phyloP scores from a whole-genome alignment of 169 alveolate species.

The Pseudocohnilembus persalinus region DNA sequence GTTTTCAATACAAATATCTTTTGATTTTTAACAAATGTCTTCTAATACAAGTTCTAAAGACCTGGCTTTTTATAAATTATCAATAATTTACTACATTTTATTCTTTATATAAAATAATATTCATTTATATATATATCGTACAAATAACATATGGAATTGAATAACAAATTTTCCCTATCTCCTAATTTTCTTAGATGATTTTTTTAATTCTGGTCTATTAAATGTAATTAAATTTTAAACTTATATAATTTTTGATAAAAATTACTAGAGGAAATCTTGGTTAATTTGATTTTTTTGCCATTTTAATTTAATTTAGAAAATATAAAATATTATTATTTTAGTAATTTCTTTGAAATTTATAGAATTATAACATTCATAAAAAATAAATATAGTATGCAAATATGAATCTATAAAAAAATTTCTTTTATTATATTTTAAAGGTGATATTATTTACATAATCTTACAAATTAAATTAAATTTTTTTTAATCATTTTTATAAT shows the following conservation, averaged over 20 bases:
- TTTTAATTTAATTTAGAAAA: not conserved
- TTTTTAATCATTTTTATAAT: too few relatives aligned
- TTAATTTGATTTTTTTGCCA: not conserved
- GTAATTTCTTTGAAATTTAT: too few relatives aligned
- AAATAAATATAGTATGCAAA: too few relatives aligned
- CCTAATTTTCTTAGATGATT: conserved; percentile 24
- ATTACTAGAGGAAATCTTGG: not conserved
- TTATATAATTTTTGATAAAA: not conserved
- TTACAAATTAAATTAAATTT: too few relatives aligned
- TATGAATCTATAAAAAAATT: too few relatives aligned
- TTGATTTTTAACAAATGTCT: conserved; percentile 8
- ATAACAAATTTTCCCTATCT: conserved; percentile 24
- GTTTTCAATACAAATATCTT: not conserved
- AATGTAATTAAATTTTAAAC: too few relatives aligned
- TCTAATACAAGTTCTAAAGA: conserved; percentile 24
- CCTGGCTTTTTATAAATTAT: not conserved
- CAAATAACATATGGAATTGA: conserved; percentile 25
- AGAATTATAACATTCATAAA: too few relatives aligned
- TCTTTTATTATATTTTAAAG: too few relatives aligned
- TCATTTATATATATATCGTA: not conserved
- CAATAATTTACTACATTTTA: not conserved
- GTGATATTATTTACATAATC: too few relatives aligned
- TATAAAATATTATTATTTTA: too few relatives aligned
- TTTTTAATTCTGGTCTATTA: conserved; percentile 27
- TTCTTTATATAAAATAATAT: not conserved